phyloP scores from a whole-genome alignment of 257 asterid genomes.

The Solanum bulbocastanum region DNA sequence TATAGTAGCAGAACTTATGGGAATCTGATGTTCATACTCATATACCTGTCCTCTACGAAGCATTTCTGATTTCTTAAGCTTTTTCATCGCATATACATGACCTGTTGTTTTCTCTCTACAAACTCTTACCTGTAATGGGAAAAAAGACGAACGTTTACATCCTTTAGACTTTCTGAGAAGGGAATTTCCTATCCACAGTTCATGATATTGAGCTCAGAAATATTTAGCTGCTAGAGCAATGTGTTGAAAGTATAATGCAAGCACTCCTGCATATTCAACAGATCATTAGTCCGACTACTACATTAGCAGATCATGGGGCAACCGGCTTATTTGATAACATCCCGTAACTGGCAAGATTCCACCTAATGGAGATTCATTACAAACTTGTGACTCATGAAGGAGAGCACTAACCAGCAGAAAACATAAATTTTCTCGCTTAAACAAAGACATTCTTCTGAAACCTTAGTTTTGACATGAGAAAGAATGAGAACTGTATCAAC shows the following conservation, averaged over 20 bases:
- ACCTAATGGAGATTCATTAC: not conserved
- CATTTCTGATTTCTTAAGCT: slow-evolving; percentile 97
- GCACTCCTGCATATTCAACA: not conserved
- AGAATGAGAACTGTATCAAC: not conserved
- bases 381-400: not conserved
- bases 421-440: not conserved
- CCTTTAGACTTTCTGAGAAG: not conserved
- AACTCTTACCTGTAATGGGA: slow-evolving; percentile 63
- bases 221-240: not conserved
- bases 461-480: not conserved
- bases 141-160: slow-evolving; percentile 2
- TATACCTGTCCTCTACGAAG: slow-evolving; percentile 98
- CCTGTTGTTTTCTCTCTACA: slow-evolving; percentile 92
- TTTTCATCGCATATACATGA: slow-evolving; percentile 95
- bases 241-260: not conserved
- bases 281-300: not conserved
- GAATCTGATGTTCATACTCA: slow-evolving; percentile 17
- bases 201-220: not conserved
- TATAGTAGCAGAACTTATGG: slow-evolving; percentile 11
- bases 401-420: not conserved
- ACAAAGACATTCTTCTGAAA: not conserved
- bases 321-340: not conserved
- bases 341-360: not conserved
- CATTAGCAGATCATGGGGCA: not conserved
- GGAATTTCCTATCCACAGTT: not conserved